Evolutionary conservation across 163 green algal genomes (phyloP), one percentile per base, ranked within the genome.

Genomic region (Chloromonas sp.): DNA sequence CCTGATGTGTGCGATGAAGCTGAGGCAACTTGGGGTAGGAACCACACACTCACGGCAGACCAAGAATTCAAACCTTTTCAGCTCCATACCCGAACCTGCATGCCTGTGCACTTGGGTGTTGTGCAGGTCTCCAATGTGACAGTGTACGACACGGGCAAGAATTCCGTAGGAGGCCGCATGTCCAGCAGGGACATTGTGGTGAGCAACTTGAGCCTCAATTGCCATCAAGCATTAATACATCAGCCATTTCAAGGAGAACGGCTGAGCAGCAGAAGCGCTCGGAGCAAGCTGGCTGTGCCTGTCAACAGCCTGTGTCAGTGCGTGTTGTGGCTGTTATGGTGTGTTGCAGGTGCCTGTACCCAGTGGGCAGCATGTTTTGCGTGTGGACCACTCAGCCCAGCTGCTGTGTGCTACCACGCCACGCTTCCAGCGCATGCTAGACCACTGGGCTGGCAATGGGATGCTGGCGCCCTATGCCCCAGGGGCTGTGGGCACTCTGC

Each of bases 111-210:
- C 66, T 14, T 14, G 2, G 14, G 11, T 81, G 74, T 5, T 14
- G 2, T n/a, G 74, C 74, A 81, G 71, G 66, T 60, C 2, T 5
- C 70, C 2, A 59, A 81, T 58, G 57, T 14, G 8, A 11, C 58
- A 2, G 66, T 85, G 2, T 85, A 81, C 57, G 82, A 85, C 82
- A 85, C 82, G 5, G 82, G 82, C 70, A 74, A 85, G 82, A 81
- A 85, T 58, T 66, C 70, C 1, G 36, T 58, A 5, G 82, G 82
- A 57, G 82, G 82, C 66, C 70, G 82, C 3, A 77, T 74, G 66
- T 74, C 14, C 14, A 84, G 81, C 81, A 84, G 60, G 13, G n/a
- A 59, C 61, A 60, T n/a, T 1, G 81, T 84, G 60, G 81, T 58
- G 74, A 60, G 74, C 74, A 60, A 60, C 14, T 2, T 60, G n/a